Evolutionary conservation across 2,329 filamentous ascomycete genomes (phyloP).

Genomic region (Samsoniella hepiali): DNA sequence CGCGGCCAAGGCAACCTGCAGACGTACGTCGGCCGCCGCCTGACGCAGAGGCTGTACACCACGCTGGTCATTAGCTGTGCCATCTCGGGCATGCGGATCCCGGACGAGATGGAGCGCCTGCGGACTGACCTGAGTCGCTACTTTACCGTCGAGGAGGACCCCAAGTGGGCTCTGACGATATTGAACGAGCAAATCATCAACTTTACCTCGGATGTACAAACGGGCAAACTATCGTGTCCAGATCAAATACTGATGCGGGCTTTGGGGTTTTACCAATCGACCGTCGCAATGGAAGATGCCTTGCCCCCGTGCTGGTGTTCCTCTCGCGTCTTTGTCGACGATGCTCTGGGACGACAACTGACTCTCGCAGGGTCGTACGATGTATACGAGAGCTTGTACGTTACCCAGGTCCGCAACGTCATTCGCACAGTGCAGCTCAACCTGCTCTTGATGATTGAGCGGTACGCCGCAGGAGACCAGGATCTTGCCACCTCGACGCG

Average conservation of each 20-base stretch:
- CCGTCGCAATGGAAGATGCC: conserved; percentile 13
- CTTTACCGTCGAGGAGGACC: conserved; percentile 18
- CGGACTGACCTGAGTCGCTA: conserved; percentile 13
- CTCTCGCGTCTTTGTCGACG: background rate
- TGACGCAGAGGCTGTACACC: conserved; percentile 20
- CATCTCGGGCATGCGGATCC: conserved; percentile 19
- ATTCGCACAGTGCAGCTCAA: conserved; percentile 24
- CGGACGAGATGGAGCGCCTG: conserved; percentile 14
- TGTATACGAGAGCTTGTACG: conserved; percentile 23
- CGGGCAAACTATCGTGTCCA: conserved; percentile 15
- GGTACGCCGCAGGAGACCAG: background rate
- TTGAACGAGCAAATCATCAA: conserved; percentile 22
- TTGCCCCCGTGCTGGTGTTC: conserved; percentile 20
- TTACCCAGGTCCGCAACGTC: conserved; percentile 26
- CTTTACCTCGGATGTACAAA: conserved; percentile 20
- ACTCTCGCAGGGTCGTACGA: conserved; percentile 23
- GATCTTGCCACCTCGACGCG: background rate
- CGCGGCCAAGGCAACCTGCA: conserved; percentile 18
- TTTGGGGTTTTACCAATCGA: conserved; percentile 3
- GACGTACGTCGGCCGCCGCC: conserved; percentile 20
- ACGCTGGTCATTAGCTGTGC: conserved; percentile 19
- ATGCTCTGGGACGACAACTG: background rate
- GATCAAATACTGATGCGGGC: conserved; percentile 1
- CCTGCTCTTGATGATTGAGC: conserved; percentile 19
- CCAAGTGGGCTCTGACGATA: conserved; percentile 24